Conservation (phyloP, 2,329 filamentous ascomycete genomes). For the Atkinsonella hypoxylon region DNA sequence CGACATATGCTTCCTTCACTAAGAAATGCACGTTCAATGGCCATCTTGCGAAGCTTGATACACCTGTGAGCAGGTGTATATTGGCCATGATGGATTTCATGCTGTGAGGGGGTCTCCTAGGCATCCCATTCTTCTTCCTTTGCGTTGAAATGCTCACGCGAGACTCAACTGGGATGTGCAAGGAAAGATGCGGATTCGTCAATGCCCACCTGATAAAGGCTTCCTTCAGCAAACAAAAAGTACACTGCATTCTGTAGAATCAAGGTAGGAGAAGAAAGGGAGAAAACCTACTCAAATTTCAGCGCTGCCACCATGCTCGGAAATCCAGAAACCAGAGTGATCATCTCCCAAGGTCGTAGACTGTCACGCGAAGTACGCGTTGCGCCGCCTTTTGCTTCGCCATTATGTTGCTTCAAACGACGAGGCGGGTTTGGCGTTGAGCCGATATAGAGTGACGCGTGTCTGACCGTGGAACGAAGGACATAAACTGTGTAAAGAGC, state of each 20-base stretch:
- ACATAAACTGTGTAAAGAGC: conserved; percentile 91
- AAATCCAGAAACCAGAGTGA: conserved; percentile 76
- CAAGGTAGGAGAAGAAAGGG: neutral
- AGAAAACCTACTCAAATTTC: conserved; percentile 71
- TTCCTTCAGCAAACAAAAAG: conserved; percentile 5
- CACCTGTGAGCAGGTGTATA: conserved; percentile 66
- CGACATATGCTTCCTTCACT: conserved; percentile 50
- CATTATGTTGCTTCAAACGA: conserved; percentile 87
- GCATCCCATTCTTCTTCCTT: conserved; percentile 40
- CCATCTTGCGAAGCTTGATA: conserved; percentile 72
- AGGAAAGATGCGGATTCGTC: conserved; percentile 70
- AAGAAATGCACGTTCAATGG: conserved; percentile 77
- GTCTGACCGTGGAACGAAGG: conserved; percentile 67
- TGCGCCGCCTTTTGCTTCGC: conserved; percentile 68
- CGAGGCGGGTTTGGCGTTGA: conserved; percentile 82
- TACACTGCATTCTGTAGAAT: conserved; percentile 8
- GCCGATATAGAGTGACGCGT: conserved; percentile 70
- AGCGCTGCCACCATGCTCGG: conserved; percentile 76
- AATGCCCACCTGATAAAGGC: conserved; percentile 66
- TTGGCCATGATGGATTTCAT: conserved; percentile 64
- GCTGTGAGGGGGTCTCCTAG: conserved; percentile 44
- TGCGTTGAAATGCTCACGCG: conserved; percentile 42
- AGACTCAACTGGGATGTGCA: conserved; percentile 58
- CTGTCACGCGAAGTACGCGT: conserved; percentile 55
- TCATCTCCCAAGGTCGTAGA: conserved; percentile 84